Evolutionary conservation across 768 basidiomycete species (phyloP), one percentile per base, ranked within the genome.

Genomic region (Mrakia gelida): DNA sequence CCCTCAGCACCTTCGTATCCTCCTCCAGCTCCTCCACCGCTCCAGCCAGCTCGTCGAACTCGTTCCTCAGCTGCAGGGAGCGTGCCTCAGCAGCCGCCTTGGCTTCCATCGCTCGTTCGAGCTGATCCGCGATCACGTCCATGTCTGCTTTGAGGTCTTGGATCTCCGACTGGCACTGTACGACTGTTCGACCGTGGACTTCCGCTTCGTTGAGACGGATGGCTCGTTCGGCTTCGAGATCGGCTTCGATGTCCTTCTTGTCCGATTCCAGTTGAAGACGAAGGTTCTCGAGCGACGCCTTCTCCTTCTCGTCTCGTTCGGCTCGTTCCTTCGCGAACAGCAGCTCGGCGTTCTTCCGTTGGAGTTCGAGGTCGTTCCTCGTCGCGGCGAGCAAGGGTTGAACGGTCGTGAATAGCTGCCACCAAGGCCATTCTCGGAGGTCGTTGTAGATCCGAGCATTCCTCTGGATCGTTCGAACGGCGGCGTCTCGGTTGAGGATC

Each of bases 361-460:
- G 80, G 8, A 98, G 88, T 83, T 96, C 96, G 59, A 95, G 94
- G 82, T 98, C 96, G 80, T 90, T 92, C 26, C 94, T 87, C 1
- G 96, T 96, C 0, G 95, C 95, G 30, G 93, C 93, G 43, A 99
- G 88, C 21, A 98, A 84, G 0, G 97, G 97, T 49, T 95, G 92
- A 28, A 99, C 94, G 87, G 96, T 96, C 3, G 94, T 94, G 83
- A 95, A 99, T 13, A 98, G 87, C 80, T 95, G 92, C 97, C 97
- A 99, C 97, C 97, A 98, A 1, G 96, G 95, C 97, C 97, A 98
- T 73, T 96, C 93, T 67, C 90, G 88, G 41, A 99, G 87, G 75
- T 93, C 91, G 10, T 91, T 90, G 82, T 98, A 98, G 30, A 97
- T 88, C 30, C 94, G 87, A 2, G 96, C 96, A 83, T 99, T 99